Conservation (phyloP, 1,284 basidiomycete genomes). For the Caloboletus firmus region DNA sequence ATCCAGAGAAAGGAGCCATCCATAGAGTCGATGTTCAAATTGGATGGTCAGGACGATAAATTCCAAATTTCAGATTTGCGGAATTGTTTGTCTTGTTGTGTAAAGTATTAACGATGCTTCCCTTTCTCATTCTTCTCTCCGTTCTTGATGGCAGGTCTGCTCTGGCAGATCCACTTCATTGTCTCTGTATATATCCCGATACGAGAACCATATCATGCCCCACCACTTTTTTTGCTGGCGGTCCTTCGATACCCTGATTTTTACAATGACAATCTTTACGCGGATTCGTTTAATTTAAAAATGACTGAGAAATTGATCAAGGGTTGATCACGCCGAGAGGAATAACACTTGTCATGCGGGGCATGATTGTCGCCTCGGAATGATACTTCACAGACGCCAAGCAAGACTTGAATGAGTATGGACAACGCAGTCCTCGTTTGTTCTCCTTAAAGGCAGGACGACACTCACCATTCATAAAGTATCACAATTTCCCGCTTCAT, state of each 20-base stretch:
- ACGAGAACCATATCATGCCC: not conserved
- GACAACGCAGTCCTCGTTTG: too few relatives aligned
- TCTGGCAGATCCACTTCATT: not conserved
- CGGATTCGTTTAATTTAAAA: not conserved
- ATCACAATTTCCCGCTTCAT: not conserved
- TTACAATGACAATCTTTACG: not conserved
- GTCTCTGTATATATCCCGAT: not conserved
- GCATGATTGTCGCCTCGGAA: too few relatives aligned
- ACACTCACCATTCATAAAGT: conserved; percentile 3
- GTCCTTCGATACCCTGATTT: not conserved
- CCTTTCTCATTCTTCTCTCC: not conserved
- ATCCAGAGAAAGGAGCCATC: not conserved
- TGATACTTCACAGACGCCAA: not conserved
- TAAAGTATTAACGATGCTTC: not conserved
- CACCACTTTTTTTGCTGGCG: not conserved
- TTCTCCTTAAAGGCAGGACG: not conserved
- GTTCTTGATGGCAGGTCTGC: not conserved
- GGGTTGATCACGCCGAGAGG: not conserved
- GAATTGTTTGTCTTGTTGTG: not conserved
- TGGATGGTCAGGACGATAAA: not conserved
- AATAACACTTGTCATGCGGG: not conserved
- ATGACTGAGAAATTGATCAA: too few relatives aligned
- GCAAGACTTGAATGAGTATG: too few relatives aligned
- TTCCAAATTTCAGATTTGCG: not conserved
- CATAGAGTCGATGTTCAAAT: not conserved